Evolutionary conservation across 805 yeast species (phyloP), one percentile per base, ranked within the genome.

Genomic region (Barnettozyma siamensis): DNA sequence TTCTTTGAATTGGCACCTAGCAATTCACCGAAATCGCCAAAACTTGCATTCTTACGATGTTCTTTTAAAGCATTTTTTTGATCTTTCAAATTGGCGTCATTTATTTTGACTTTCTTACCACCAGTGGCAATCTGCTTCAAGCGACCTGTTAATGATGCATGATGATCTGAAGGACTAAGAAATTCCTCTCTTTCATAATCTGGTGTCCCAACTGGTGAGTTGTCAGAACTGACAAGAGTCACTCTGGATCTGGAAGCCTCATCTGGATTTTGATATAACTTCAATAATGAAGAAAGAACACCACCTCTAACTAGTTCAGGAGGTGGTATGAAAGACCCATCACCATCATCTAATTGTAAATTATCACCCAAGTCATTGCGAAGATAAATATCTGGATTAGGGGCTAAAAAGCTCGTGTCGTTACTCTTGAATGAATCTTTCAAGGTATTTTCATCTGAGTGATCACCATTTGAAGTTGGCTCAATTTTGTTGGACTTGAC

Each of bases 251-350:
- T 51, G 5, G 58, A 47, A 2, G 50, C 50, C 20, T 51, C 58
- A 3, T 29, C 34, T 31, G 57, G 72, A 53, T 70, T 66, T 47
- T 78, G 82, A 55, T 88, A 88, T 36, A 88, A 66, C 45, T 79
- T 73, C 48, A 88, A 67, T 47, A 88, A 69, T 2, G 91, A 78
- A 0, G 95, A 85, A 23, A 88, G 69, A 15, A 88, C 91, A 60
- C 97, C 96, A 20, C 88, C 88, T 50, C 83, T 83, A 11, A 87
- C 89, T 40, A 73, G 74, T 32, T 71, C 67, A 0, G 83, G 84
- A 7, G 83, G 77, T 0, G 81, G 74, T 2, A 78, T 72, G 40
- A 74, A 77, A 24, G 54, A 58, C 3, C 31, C 26, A 15, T 63
- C 73, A 18, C 54, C 62, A 28, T 52, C 59, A 16, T 52, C 60